A percentile compares a stretch with the other conserved stretches of the same genome.
Conservation (phyloP, 257 asterid genomes). For the Nicotiana otophora region DNA sequence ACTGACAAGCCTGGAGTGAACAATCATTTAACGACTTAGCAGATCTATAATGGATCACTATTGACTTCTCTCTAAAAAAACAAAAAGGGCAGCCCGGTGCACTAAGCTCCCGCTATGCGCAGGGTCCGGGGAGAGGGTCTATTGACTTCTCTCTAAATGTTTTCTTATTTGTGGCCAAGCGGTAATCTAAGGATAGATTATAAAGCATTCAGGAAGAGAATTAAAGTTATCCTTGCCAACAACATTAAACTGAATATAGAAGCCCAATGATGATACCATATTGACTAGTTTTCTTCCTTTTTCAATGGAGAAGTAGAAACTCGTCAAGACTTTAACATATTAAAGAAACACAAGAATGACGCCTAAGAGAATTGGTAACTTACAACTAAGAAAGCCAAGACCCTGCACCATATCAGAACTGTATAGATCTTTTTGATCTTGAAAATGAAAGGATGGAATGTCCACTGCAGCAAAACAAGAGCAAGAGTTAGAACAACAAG, state of each 20-base stretch:
- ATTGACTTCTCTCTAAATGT: not conserved
- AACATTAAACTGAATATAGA: not conserved
- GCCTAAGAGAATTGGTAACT: conserved; percentile 23
- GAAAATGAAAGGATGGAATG: conserved; percentile 87
- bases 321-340: not conserved
- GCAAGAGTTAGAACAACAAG: not conserved
- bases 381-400: conserved; percentile 82
- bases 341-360: not conserved
- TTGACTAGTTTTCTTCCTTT: too few relatives aligned
- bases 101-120: too few relatives aligned
- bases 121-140: too few relatives aligned
- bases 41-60: not conserved
- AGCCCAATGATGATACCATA: too few relatives aligned
- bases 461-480: conserved; percentile 66
- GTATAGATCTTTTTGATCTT: conserved; percentile 93
- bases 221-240: not conserved
- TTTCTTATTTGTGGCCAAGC: not conserved
- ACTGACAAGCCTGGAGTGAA: conserved; percentile 63
- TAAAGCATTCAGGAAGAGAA: not conserved
- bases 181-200: not conserved
- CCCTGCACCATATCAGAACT: conserved; percentile 97
- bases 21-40: not conserved
- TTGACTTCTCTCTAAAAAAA: not conserved
- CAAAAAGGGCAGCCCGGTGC: too few relatives aligned
- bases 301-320: not conserved